Evolutionary conservation across 345 rosid genomes (phyloP).

Genomic region (Hirschfeldia incana): DNA sequence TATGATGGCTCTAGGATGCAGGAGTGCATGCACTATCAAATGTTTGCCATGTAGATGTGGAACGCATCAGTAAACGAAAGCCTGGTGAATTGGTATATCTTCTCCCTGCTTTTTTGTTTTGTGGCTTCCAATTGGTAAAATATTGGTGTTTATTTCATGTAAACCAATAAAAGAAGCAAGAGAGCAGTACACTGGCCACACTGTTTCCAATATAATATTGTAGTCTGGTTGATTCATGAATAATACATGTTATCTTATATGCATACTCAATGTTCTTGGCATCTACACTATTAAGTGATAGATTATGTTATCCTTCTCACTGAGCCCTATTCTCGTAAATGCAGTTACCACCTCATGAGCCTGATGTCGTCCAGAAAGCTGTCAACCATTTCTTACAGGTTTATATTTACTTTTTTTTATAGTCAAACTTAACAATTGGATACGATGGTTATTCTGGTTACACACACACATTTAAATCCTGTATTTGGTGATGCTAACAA

Average conservation of each 20-base stretch:
- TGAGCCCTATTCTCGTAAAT: constrained; percentile 11
- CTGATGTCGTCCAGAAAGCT: constrained; percentile 79
- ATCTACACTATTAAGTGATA: not conserved
- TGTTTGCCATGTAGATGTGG: constrained; percentile 95
- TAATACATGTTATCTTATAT: not conserved
- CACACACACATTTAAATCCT: not conserved
- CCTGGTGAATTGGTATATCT: constrained; percentile 82
- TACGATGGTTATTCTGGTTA: not conserved
- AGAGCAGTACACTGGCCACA: not conserved
- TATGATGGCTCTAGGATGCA: constrained; percentile 61
- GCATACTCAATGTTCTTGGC: constrained; percentile 4
- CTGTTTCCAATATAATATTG: not conserved
- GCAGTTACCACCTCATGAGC: constrained; percentile 96
- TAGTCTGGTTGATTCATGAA: not conserved
- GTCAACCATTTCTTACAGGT: constrained; percentile 97
- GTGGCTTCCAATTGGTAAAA: not conserved
- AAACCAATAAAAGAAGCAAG: not conserved
- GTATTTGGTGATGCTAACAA: not conserved
- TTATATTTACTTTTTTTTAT: constrained; percentile 9
- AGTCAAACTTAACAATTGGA: not conserved
- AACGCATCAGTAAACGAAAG: constrained; percentile 86
- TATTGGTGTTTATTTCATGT: not conserved
- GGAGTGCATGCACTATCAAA: constrained; percentile 96
- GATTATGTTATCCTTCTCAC: constrained; percentile 2
- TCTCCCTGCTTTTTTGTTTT: not conserved